Evolutionary conservation across 106 monocot species (phyloP), one percentile per base, ranked within the genome.

Genomic region (Amphibolis antarctica): DNA sequence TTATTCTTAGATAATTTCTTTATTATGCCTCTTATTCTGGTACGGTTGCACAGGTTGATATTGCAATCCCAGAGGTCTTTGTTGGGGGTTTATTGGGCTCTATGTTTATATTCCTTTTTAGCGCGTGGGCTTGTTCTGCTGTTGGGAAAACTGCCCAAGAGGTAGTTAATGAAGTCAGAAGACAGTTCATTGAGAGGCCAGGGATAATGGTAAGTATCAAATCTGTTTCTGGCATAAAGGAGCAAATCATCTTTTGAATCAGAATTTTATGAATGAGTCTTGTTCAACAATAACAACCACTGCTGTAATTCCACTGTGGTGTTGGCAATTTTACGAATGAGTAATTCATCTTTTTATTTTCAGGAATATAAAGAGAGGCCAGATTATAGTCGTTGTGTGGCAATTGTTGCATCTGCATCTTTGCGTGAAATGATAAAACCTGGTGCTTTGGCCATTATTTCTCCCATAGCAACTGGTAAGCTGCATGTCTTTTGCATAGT

Each of bases 281-380:
- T 18, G 28, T n/a, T n/a, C n/a, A n/a, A n/a, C n/a, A n/a, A n/a
- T n/a, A n/a, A n/a, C n/a, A n/a, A n/a, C n/a, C n/a, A n/a, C n/a
- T n/a, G n/a, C n/a, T n/a, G n/a, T n/a, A n/a, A n/a, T n/a, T n/a
- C n/a, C n/a, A n/a, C n/a, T n/a, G n/a, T n/a, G n/a, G n/a, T n/a
- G n/a, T n/a, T n/a, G n/a, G n/a, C n/a, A 30, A 64, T 55, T 62
- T 46, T 27, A 60, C 55, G 42, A n/a, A 5, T 19, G 51, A 53
- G 10, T 52, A n/a, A n/a, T n/a, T n/a, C n/a, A n/a, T 67, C 20
- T 28, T 31, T 53, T 36, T 58, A 53, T 68, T 36, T 53, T 0
- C 82, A 98, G 96, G 85, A 90, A 42, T 98, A 98, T 48, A 90
- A 83, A 71, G 96, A 98, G 67, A 89, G 85, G 57, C 96, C 96